Evolutionary conservation across 768 basidiomycete genomes (phyloP).

Genomic region (Russula foetens): DNA sequence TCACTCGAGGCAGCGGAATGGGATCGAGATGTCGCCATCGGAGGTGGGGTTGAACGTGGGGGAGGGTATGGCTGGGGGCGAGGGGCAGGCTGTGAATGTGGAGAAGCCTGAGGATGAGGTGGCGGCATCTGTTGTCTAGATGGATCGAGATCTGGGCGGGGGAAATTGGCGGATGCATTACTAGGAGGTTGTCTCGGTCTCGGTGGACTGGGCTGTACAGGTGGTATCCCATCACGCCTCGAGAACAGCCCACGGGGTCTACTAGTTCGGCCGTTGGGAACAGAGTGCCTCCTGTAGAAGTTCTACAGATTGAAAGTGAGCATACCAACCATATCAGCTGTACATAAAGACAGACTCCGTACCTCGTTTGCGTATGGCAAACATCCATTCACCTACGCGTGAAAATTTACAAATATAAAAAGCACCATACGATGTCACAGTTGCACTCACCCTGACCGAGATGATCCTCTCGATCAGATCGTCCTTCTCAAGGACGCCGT

Average conservation of each 20-base stretch:
- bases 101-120: slow-evolving; percentile 22
- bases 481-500: slow-evolving; percentile 65
- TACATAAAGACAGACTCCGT: neutral
- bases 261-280: slow-evolving; percentile 36
- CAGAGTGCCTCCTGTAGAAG: slow-evolving; percentile 55
- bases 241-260: slow-evolving; percentile 39
- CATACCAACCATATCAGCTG: neutral
- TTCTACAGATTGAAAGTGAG: slow-evolving; percentile 28
- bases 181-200: slow-evolving; percentile 22
- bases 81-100: slow-evolving; percentile 21
- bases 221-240: slow-evolving; percentile 27
- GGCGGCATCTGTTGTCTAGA: slow-evolving; percentile 22
- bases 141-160: slow-evolving; percentile 24
- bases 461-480: slow-evolving; percentile 65
- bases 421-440: neutral
- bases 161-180: slow-evolving; percentile 10
- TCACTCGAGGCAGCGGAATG: neutral
- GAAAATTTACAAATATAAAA: neutral
- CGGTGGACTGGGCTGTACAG: slow-evolving; percentile 13
- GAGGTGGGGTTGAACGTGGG: slow-evolving; percentile 17
- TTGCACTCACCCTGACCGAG: slow-evolving; percentile 37
- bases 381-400: slow-evolving; percentile 52
- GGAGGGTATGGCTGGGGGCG: slow-evolving; percentile 16
- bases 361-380: slow-evolving; percentile 54
- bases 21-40: slow-evolving; percentile 3